phyloP scores from a whole-genome alignment of 1,284 basidiomycete genomes.

The Xerocomus minutiporus region DNA sequence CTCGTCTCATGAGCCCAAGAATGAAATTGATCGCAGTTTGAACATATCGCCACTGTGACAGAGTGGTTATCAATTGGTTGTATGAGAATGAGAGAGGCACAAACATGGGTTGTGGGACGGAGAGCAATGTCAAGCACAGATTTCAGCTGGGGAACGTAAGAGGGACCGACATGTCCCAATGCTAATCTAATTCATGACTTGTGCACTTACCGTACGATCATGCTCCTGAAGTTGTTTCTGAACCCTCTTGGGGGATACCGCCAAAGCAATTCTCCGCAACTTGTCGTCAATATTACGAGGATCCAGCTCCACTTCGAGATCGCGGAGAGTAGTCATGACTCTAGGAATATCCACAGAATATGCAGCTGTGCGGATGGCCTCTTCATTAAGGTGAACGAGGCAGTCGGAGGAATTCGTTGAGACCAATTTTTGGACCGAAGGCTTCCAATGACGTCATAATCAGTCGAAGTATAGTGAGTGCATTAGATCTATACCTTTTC shows the following conservation, averaged over 20 bases:
- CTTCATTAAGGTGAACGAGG: constrained; percentile 54
- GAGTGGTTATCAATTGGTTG: constrained; percentile 4
- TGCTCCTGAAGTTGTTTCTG: constrained; percentile 45
- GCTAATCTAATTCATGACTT: not conserved
- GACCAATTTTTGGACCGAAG: constrained; percentile 88
- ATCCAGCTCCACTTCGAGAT: constrained; percentile 49
- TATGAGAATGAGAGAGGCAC: constrained; percentile 20
- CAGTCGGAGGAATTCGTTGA: constrained; percentile 69
- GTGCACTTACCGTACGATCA: constrained; percentile 42
- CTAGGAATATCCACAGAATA: constrained; percentile 47
- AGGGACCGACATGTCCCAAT: constrained; percentile 4
- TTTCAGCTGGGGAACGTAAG: constrained; percentile 42
- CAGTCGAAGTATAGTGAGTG: not conserved
- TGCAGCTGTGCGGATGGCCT: constrained; percentile 55
- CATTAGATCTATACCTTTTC: constrained; percentile 62
- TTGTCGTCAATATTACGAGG: constrained; percentile 37
- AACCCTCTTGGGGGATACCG: constrained; percentile 41
- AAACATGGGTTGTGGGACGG: constrained; percentile 67
- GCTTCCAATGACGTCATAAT: constrained; percentile 40
- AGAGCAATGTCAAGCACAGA: constrained; percentile 67
- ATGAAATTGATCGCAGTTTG: constrained; percentile 77
- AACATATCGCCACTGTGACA: constrained; percentile 80
- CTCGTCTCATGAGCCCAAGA: constrained; percentile 69
- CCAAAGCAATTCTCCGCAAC: constrained; percentile 42
- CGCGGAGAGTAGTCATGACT: constrained; percentile 43